Evolutionary conservation across 1,284 basidiomycete genomes (phyloP).

Genomic region (Pseudozyma pruni): DNA sequence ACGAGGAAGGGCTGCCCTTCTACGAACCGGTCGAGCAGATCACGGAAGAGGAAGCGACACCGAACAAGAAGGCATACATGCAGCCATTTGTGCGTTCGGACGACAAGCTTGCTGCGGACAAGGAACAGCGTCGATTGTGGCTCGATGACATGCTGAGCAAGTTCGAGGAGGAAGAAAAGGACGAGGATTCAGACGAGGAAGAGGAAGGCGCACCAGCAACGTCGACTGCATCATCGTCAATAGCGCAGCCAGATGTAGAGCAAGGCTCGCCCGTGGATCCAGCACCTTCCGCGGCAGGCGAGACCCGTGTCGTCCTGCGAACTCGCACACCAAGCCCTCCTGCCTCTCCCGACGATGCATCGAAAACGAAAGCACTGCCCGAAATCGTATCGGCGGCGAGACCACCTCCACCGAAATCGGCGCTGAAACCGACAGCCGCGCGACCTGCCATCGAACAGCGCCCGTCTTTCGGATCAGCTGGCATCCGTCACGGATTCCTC

Average conservation of each 20-base stretch:
- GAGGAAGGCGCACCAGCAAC: not conserved
- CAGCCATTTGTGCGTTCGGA: constrained; percentile 35
- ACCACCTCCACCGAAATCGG: constrained; percentile 45
- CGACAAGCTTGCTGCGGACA: constrained; percentile 11
- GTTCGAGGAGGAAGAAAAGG: constrained; percentile 55
- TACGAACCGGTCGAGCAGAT: constrained; percentile 60
- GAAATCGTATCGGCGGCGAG: constrained; percentile 44
- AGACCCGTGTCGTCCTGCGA: constrained; percentile 43
- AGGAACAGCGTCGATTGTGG: constrained; percentile 50
- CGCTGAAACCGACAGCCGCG: constrained; percentile 27
- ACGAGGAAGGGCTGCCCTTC: constrained; percentile 66
- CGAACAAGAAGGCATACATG: constrained; percentile 36
- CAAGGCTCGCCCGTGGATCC: not conserved
- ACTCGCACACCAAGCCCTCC: constrained; percentile 38
- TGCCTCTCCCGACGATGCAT: constrained; percentile 26
- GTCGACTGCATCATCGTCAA: not conserved
- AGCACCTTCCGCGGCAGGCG: constrained; percentile 15
- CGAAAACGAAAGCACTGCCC: constrained; percentile 17
- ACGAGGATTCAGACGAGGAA: constrained; percentile 24
- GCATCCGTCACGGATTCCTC: constrained; percentile 53
- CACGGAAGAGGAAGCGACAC: constrained; percentile 24
- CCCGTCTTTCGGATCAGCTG: constrained; percentile 38
- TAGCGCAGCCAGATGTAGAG: not conserved
- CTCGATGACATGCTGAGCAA: constrained; percentile 53
- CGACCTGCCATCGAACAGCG: constrained; percentile 29